phyloP scores from a whole-genome alignment of 495 filamentous ascomycete species.

The Aspergillus ostianus region DNA sequence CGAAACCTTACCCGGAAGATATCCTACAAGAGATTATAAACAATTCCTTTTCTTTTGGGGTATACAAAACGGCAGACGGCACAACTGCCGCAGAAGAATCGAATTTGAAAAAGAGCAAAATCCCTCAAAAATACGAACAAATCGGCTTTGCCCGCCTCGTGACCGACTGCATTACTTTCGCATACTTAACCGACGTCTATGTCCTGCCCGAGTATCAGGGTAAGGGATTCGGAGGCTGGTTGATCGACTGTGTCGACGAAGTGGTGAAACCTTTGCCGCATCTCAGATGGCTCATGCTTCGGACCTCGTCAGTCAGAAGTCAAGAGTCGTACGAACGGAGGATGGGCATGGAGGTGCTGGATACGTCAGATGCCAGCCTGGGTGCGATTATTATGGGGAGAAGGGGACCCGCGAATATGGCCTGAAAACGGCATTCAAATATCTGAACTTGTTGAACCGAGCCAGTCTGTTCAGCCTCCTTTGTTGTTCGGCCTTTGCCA shows the following conservation, averaged over 20 bases:
- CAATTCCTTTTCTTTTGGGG: slow-evolving; percentile 54
- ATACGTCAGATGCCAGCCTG: slow-evolving; percentile 23
- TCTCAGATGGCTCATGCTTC: slow-evolving; percentile 54
- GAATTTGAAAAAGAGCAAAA: background rate
- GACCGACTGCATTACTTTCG: slow-evolving; percentile 63
- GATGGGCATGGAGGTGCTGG: slow-evolving; percentile 44
- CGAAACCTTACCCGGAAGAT: slow-evolving; percentile 36
- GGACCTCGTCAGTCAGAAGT: slow-evolving; percentile 37
- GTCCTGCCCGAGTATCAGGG: slow-evolving; percentile 54
- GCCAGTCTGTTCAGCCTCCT: too few species aligned
- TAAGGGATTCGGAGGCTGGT: slow-evolving; percentile 61
- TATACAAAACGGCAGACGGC: slow-evolving; percentile 36
- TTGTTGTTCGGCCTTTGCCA: too few species aligned
- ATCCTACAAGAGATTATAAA: slow-evolving; percentile 44
- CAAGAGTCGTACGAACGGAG: slow-evolving; percentile 46
- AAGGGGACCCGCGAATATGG: slow-evolving; percentile 11
- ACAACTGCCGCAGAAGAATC: background rate
- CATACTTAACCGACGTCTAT: slow-evolving; percentile 71
- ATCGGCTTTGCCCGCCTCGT: slow-evolving; percentile 63
- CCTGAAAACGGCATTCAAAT: background rate
- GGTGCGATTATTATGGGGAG: slow-evolving; percentile 29
- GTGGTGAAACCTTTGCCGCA: slow-evolving; percentile 52
- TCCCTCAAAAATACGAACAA: slow-evolving; percentile 19
- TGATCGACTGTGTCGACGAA: slow-evolving; percentile 59
- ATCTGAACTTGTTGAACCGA: too few species aligned